These are phyloP conservation scores for Pseudoperonospora humuli DNA, from an alignment of 352 stramenopile genomes.

Conservation along the genomic window DNA sequence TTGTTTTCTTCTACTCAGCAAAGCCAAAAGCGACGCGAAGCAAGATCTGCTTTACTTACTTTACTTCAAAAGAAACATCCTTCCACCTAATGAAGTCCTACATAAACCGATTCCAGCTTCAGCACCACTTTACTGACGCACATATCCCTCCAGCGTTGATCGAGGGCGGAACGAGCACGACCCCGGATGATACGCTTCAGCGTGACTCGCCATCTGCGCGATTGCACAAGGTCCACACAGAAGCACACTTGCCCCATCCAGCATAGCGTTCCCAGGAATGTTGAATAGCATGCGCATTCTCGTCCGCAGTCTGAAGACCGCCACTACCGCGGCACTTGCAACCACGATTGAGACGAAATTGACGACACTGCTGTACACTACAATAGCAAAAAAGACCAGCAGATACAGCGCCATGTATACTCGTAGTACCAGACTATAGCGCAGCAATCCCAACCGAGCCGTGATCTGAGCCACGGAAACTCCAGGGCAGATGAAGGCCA, in stretches of 20 bases:
- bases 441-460: conserved; percentile 31
- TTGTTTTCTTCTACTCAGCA: too few species aligned
- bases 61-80: too few species aligned
- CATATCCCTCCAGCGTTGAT: conserved; percentile 33
- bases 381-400: conserved; percentile 23
- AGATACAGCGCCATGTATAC: conserved; percentile 27
- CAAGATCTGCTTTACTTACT: too few species aligned
- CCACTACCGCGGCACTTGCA: conserved; percentile 6
- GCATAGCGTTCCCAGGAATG: conserved; percentile 27
- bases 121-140: conserved; percentile 9
- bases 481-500: conserved; percentile 26
- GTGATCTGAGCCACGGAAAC: conserved; percentile 28
- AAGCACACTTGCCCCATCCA: conserved; percentile 27
- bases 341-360: conserved; percentile 20
- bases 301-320: conserved; percentile 21
- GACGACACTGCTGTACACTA: conserved; percentile 9
- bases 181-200: conserved; percentile 29
- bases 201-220: conserved; percentile 41
- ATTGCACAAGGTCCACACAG: conserved; percentile 34
- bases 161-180: conserved; percentile 28
- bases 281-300: conserved; percentile 37
- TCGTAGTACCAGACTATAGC: conserved; percentile 36
- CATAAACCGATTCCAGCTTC: background rate
- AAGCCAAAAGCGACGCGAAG: too few species aligned
- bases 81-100: too few species aligned